These are phyloP conservation scores for Antitrichia curtipendula DNA, from an alignment of 225 moss, liverwort and hornwort genomes.

Conservation along the genomic window DNA sequence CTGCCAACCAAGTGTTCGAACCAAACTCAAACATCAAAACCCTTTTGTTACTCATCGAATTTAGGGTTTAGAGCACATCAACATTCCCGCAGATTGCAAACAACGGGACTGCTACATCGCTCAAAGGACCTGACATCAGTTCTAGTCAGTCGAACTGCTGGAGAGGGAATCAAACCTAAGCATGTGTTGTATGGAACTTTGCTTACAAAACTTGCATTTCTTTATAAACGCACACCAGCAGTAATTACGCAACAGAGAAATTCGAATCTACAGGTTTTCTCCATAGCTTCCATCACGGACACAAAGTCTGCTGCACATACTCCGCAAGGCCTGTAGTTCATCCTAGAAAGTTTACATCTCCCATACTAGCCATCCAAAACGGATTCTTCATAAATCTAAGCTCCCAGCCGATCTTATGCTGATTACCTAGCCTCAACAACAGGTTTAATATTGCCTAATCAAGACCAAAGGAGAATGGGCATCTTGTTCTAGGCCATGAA, in stretches of 20 bases:
- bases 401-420: too few species aligned
- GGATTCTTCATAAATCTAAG: background rate
- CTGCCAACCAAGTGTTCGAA: background rate
- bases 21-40: background rate
- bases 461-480: background rate
- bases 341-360: background rate
- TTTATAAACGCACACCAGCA: background rate
- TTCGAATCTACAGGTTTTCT: background rate
- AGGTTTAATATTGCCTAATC: background rate
- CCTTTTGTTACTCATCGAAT: too few species aligned
- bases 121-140: background rate
- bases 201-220: background rate
- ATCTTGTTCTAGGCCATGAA: background rate
- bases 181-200: background rate
- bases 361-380: background rate
- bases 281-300: background rate
- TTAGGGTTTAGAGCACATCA: too few species aligned
- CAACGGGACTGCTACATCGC: background rate
- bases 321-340: too few species aligned
- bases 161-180: background rate
- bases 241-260: background rate
- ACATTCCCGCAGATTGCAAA: background rate
- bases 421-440: too few species aligned
- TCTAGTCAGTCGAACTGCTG: background rate
- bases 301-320: too few species aligned